Evolutionary conservation across 176 grass and related monocot species (phyloP).

Genomic region (Areca catechu): DNA sequence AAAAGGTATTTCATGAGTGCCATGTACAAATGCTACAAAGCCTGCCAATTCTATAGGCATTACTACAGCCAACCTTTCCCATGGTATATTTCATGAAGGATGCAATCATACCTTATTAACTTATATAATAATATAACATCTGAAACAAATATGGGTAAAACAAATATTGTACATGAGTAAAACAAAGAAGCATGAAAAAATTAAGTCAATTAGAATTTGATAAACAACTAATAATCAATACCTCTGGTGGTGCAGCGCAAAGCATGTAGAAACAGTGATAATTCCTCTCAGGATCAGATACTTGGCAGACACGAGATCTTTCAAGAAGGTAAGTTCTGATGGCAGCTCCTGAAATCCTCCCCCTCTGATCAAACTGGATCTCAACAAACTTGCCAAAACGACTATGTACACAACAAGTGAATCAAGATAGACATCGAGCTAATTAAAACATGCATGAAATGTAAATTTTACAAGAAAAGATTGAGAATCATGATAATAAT

Average conservation of each 20-base stretch:
- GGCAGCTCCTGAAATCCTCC: conserved; percentile 9
- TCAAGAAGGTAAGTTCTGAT: conserved; percentile 12
- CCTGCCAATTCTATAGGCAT: no score
- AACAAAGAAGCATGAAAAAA: no score
- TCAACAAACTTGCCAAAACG: conserved; percentile 13
- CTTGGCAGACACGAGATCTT: conserved; percentile 9
- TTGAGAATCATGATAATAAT: background rate
- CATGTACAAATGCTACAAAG: no score
- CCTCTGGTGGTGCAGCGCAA: conserved; percentile 7
- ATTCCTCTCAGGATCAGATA: conserved; percentile 15
- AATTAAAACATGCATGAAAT: background rate
- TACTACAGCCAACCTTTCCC: no score
- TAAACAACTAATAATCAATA: background rate
- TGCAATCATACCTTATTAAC: no score
- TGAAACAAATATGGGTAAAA: no score
- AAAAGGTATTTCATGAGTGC: no score
- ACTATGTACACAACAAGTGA: background rate
- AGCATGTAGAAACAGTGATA: conserved; percentile 13
- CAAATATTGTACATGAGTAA: no score
- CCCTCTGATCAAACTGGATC: conserved; percentile 3
- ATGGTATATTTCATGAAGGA: no score
- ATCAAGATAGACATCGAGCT: background rate
- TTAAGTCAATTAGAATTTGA: background rate
- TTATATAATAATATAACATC: no score
- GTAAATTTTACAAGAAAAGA: background rate